Base-by-base conservation (phyloP, 1,139 yeast species). In the Torulaspora pretoriensis region DNA sequence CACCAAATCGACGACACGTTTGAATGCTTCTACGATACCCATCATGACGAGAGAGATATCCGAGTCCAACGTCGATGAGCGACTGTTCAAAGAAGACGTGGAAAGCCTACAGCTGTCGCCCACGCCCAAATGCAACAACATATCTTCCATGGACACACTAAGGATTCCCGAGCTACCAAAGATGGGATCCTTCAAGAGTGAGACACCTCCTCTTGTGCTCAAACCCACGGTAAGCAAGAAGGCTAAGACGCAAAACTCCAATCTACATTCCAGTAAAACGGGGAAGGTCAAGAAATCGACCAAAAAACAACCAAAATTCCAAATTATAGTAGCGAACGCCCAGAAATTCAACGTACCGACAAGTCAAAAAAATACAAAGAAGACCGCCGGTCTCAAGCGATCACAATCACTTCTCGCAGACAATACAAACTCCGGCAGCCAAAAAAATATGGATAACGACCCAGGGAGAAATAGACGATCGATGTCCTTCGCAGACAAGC, bases 161-260 rank as follows among this genome's bases (percentile, higher is more conserved):
- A 50, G 49, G n/a, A 55, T 61, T 7, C 64, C 65, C 1, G 67
- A 62, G 39, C 50, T 63, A 31, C 67, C 67, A n/a, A 63, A 61
- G 40, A 61, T 63, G 65, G 67, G 67, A 4, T 62, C 67, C 2
- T 63, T 63, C 46, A 57, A 49, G 35, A 59, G 63, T 35, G 64
- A 60, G 16, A 46, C 51, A 7, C 38, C 38, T 3, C 51, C 54
- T n/a, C 28, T 53, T 19, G 24, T 31, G 6, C n/a, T n/a, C 7
- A 38, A 31, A 19, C 31, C 22, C 6, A 8, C 26, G 19, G 28
- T 12, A 3, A 46, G 54, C 1, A 43, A 52, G 6, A 51, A 46
- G 27, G 35, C 26, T 30, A 33, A 35, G n/a, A 29, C 38, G 23
- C 34, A 35, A 16, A 13, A 13, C 16, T 40, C 53, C 7, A 12